These are phyloP conservation scores for Candida yuanshanica DNA, from an alignment of 805 yeast genomes.

Conservation along the genomic window DNA sequence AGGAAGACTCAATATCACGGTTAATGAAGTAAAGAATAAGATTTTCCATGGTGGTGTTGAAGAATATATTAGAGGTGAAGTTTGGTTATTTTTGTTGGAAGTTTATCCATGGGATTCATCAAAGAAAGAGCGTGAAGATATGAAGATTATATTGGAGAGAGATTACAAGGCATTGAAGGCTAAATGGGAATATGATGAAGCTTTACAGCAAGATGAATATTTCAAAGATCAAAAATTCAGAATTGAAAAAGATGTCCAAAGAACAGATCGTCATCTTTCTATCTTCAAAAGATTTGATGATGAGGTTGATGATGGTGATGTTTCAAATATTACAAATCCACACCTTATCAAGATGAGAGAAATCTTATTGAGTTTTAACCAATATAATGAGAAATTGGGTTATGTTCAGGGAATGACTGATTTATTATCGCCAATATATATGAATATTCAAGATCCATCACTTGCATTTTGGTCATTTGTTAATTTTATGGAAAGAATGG, in stretches of 20 bases:
- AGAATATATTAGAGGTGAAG: conserved; percentile 54
- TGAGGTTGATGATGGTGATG: conserved; percentile 38
- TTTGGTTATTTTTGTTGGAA: conserved; percentile 81
- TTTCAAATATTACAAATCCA: conserved; percentile 64
- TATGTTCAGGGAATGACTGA: conserved; percentile 99
- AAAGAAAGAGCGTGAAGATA: conserved; percentile 54
- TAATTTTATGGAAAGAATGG: conserved; percentile 90
- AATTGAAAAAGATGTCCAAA: conserved; percentile 87
- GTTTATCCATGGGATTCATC: conserved; percentile 90
- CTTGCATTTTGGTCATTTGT: conserved; percentile 86
- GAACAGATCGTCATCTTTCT: conserved; percentile 79
- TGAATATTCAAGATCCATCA: conserved; percentile 59
- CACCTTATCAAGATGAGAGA: conserved; percentile 69
- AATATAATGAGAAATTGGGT: conserved; percentile 76
- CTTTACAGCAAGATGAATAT: conserved; percentile 50
- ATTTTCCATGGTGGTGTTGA: conserved; percentile 89
- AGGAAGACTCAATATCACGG: conserved; percentile 70
- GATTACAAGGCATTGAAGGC: conserved; percentile 60
- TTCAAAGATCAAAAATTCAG: conserved; percentile 89
- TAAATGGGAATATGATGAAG: conserved; percentile 64
- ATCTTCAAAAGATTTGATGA: conserved; percentile 43
- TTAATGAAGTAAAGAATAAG: conserved; percentile 70
- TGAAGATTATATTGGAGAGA: conserved; percentile 48
- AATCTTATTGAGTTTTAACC: conserved; percentile 81
- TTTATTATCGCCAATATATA: conserved; percentile 79